phyloP scores from a whole-genome alignment of 441 rosid genomes.

The Populus tomentosa region DNA sequence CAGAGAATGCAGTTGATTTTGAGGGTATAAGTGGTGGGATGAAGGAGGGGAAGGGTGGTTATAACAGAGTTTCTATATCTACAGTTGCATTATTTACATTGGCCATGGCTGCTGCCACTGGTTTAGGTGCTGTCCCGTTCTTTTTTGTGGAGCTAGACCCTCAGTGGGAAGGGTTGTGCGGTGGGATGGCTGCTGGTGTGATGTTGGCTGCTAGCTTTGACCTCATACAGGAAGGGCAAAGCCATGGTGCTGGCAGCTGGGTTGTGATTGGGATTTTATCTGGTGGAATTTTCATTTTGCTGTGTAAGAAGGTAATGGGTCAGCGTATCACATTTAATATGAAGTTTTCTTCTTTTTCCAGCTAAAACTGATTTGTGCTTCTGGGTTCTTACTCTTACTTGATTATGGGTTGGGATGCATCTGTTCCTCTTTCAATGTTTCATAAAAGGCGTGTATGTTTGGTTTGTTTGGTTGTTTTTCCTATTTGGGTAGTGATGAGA shows the following conservation, averaged over 20 bases:
- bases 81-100: conserved; percentile 93
- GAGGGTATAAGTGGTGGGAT: conserved; percentile 32
- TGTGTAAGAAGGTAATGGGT: conserved; percentile 78
- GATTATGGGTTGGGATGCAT: not conserved
- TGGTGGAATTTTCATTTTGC: conserved; percentile 85
- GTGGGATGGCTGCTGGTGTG: conserved; percentile 99
- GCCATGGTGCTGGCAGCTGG: conserved; percentile 85
- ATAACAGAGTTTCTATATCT: conserved; percentile 79
- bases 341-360: not conserved
- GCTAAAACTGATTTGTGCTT: conserved; percentile 3
- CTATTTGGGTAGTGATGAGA: not conserved
- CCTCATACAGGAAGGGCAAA: conserved; percentile 91
- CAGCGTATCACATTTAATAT: not conserved
- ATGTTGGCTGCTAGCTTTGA: conserved; percentile 99
- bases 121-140: conserved; percentile 97
- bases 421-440: not conserved
- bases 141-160: conserved; percentile 96
- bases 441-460: not conserved
- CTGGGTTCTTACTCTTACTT: not conserved
- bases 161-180: conserved; percentile 97
- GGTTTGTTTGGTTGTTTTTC: not conserved
- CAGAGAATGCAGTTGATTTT: conserved; percentile 43
- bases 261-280: conserved; percentile 87
- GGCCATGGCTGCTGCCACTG: conserved; percentile 99
- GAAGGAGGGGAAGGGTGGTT: conserved; percentile 43